These are phyloP conservation scores for Populus trichocarpa DNA, from an alignment of 441 rosid species.

Conservation along the genomic window DNA sequence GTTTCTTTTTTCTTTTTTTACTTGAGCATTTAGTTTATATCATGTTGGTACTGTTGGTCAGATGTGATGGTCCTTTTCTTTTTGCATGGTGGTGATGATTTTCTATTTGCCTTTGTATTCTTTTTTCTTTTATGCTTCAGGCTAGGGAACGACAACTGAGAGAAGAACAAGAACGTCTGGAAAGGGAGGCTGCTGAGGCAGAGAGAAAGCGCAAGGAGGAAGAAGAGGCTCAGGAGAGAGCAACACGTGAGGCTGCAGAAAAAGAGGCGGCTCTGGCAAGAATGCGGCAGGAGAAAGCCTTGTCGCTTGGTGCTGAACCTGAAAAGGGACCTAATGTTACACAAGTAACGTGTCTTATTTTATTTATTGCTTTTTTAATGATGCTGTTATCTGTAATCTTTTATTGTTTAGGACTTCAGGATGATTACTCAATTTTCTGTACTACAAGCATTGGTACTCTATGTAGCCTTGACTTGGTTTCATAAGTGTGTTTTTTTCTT, in stretches of 20 bases:
- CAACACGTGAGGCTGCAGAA: conserved; percentile 76
- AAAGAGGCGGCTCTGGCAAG: conserved; percentile 72
- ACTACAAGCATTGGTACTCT: not conserved
- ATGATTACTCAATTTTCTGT: not conserved
- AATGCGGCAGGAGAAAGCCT: conserved; percentile 79
- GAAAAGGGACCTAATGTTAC: conserved; percentile 86
- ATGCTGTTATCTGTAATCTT: not conserved
- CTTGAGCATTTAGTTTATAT: not conserved
- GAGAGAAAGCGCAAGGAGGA: conserved; percentile 83
- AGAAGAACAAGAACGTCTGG: conserved; percentile 78
- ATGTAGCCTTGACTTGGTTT: not conserved
- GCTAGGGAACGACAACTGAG: conserved; percentile 86
- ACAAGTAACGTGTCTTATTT: conserved; percentile 40
- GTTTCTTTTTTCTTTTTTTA: not conserved
- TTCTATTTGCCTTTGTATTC: not conserved
- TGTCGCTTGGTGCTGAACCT: conserved; percentile 80
- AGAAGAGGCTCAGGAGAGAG: conserved; percentile 84
- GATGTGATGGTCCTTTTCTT: not conserved
- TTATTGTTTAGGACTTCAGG: not conserved
- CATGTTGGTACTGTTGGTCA: not conserved
- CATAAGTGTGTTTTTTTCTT: not conserved
- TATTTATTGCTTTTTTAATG: not conserved
- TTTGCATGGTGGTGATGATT: not conserved
- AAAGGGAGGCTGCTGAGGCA: conserved; percentile 94
- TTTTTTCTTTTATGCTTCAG: conserved; percentile 27